These are phyloP conservation scores for Xylariaceae sp. DNA, from an alignment of 2,329 filamentous ascomycete species.

Conservation along the genomic window DNA sequence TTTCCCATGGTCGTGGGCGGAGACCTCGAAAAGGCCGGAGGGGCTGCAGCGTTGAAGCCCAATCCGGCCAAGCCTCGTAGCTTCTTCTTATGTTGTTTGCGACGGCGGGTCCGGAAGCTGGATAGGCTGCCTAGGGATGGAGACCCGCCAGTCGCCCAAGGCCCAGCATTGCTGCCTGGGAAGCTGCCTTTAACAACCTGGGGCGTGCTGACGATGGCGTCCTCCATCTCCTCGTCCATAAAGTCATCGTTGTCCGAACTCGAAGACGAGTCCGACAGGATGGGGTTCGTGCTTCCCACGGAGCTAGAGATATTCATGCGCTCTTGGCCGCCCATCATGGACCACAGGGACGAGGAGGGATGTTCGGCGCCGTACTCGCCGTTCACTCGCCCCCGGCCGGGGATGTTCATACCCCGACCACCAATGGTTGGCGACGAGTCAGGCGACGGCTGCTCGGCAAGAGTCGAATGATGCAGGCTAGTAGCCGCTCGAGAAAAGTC, in stretches of 20 bases:
- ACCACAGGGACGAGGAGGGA: constrained; percentile 65
- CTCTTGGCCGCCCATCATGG: constrained; percentile 61
- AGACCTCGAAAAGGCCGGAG: constrained; percentile 55
- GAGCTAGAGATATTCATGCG: constrained; percentile 71
- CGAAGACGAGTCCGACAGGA: constrained; percentile 72
- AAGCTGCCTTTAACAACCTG: constrained; percentile 58
- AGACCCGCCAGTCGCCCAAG: constrained; percentile 60
- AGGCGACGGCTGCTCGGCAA: constrained; percentile 80
- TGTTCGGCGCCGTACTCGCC: constrained; percentile 50
- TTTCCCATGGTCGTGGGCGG: constrained; percentile 49
- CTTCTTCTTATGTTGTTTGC: constrained; percentile 56
- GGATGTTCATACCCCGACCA: constrained; percentile 57
- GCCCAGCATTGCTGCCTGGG: constrained; percentile 30
- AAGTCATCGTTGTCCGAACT: constrained; percentile 62
- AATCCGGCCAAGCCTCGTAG: constrained; percentile 39
- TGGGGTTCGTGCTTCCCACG: constrained; percentile 65
- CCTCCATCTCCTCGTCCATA: constrained; percentile 70
- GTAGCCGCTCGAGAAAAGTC: constrained; percentile 93
- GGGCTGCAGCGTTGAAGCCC: constrained; percentile 38
- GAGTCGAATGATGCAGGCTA: constrained; percentile 88
- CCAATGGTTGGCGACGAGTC: constrained; percentile 84
- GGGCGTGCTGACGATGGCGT: constrained; percentile 75
- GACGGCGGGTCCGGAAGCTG: constrained; percentile 71
- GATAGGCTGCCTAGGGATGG: constrained; percentile 69
- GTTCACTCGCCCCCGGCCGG: constrained; percentile 40